A percentile compares a stretch with the other conserved stretches of the same genome.
Evolutionary conservation across 2,329 filamentous ascomycete genomes (phyloP).

Genomic region (Nemania sp.): DNA sequence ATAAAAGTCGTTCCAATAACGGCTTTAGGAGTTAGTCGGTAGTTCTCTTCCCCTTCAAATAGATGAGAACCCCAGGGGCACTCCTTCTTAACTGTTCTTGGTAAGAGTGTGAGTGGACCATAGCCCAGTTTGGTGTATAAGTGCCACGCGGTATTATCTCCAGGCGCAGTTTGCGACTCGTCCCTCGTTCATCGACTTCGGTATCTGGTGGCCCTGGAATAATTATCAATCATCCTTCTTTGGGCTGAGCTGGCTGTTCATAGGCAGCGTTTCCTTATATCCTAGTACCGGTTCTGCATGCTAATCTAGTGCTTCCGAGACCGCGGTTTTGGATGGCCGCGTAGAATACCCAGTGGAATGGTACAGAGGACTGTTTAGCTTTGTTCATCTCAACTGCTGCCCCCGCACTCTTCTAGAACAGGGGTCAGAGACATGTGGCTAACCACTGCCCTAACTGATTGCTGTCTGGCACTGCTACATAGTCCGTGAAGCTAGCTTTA

Average conservation of each 20-base stretch:
- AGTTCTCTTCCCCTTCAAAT: background rate
- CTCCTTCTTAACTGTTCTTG: background rate
- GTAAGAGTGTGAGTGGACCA: conserved; percentile 16
- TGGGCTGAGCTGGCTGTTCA: no score
- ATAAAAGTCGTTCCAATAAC: no score
- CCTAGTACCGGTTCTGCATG: background rate
- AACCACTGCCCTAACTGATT: background rate
- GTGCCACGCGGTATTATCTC: conserved; percentile 1
- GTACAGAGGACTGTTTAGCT: background rate
- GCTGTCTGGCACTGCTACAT: background rate
- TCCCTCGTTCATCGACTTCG: background rate
- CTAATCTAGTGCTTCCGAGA: background rate
- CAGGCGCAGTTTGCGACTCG: conserved; percentile 24
- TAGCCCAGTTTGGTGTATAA: background rate
- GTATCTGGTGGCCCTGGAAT: background rate
- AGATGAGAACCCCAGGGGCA: background rate
- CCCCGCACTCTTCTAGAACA: conserved; percentile 29
- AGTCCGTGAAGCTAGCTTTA: background rate
- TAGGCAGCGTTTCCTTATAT: background rate
- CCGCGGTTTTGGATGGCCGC: background rate
- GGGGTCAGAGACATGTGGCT: conserved; percentile 11
- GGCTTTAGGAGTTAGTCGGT: no score
- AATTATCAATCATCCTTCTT: no score
- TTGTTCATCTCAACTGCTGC: conserved; percentile 7
- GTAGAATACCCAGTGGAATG: background rate